Base-by-base conservation (phyloP, 768 basidiomycete species). In the Termitomyces sp. region DNA sequence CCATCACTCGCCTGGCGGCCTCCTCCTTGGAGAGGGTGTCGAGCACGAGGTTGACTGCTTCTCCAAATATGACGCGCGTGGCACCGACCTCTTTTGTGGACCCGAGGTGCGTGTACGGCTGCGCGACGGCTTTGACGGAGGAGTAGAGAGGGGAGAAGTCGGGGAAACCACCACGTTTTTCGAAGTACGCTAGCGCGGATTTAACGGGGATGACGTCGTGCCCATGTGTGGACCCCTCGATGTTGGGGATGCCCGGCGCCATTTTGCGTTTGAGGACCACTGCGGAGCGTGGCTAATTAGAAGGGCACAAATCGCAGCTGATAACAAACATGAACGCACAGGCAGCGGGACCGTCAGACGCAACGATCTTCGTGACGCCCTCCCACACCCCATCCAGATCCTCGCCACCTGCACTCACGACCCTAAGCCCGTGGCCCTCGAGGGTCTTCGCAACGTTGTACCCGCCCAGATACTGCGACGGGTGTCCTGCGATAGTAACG, bases 401-500 rank as follows among this genome's bases (percentile, higher is more conserved):
- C 71, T 94, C 92, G 23, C 91, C 92, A 54, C 89, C 71, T 35
- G 81, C 87, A 3, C 76, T 79, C 60, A 87, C 53, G 31, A 93
- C 89, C 70, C 86, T 87, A 63, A 94, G 75, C 1, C 92, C 91
- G 59, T 94, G 91, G 5, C 92, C 92, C 55, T 80, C 75, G 15
- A 94, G 80, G 0, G 91, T 93, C 74, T 85, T 82, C 23, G 71
- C 65, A 35, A 93, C 65, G 51, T 84, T 78, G 71, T 83, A 94
- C 23, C 91, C 91, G 66, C 85, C 85, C 63, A 93, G 81, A 67
- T 94, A 94, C 49, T 92, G 71, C 14, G 90, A 92, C 4, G 92
- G 92, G 65, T 94, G 91, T 0, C 92, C 92, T n/a, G 91, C 85
- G 58, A 94, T 94, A 8, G 91, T 94, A 62, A 94, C 91, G 67